A percentile compares a stretch with the other conserved stretches of the same genome.
Evolutionary conservation across 2,329 filamentous ascomycete genomes (phyloP).

Genomic region (Paramyrothecium sp.): DNA sequence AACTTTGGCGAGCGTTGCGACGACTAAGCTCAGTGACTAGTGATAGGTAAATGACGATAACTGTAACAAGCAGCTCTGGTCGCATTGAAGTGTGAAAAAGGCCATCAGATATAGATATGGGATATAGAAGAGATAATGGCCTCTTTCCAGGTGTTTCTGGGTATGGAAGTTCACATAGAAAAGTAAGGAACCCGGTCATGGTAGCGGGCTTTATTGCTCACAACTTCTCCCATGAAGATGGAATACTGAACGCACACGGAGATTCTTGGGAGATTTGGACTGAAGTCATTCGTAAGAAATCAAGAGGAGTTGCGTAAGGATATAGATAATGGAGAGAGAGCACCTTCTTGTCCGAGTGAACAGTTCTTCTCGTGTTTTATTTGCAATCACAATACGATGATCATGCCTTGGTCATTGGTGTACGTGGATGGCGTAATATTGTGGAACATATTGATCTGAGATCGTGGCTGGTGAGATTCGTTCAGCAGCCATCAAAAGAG

Average conservation of each 20-base stretch:
- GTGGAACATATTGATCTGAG: no score
- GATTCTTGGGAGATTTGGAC: background rate
- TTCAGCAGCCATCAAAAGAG: no score
- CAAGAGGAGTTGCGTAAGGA: background rate
- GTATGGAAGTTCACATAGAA: background rate
- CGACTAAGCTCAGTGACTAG: background rate
- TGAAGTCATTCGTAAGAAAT: background rate
- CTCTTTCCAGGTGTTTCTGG: background rate
- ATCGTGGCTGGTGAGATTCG: no score
- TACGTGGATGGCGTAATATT: no score
- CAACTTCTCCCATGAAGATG: background rate
- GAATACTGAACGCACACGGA: no score
- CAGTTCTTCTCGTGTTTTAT: background rate
- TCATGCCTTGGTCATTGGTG: background rate
- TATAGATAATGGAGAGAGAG: background rate
- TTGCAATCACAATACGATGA: background rate
- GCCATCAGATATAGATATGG: background rate
- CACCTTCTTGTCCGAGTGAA: background rate
- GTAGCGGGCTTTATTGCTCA: no score
- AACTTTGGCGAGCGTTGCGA: background rate
- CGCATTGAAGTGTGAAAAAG: background rate
- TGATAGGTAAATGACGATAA: background rate
- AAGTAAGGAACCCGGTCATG: background rate
- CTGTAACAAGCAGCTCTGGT: background rate
- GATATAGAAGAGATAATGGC: background rate